Percentiles rank a stretch among this genome's conserved stretches.
Conservation (phyloP, 768 basidiomycete species). For the Hypsizygus marmoreus region DNA sequence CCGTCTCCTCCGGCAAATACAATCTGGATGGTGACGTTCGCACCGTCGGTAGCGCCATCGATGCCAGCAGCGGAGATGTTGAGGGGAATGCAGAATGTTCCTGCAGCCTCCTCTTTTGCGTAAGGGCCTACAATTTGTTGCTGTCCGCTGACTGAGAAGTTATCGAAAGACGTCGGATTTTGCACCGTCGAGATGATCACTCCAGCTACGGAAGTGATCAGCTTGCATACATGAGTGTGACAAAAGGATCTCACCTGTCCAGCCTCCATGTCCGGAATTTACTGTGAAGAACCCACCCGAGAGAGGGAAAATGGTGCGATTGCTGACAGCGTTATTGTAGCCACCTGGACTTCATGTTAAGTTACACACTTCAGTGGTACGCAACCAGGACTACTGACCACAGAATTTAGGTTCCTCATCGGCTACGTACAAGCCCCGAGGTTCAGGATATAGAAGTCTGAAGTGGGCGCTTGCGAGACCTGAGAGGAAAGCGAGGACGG, state of each 20-base stretch:
- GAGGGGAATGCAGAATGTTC: constrained; percentile 66
- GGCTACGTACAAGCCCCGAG: constrained; percentile 68
- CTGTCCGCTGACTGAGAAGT: constrained; percentile 49
- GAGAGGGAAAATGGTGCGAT: constrained; percentile 70
- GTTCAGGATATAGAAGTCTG: constrained; percentile 67
- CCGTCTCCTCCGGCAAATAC: constrained; percentile 69
- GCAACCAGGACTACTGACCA: no score
- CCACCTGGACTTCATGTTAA: no score
- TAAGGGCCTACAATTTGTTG: constrained; percentile 42
- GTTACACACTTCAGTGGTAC: no score
- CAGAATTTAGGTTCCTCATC: constrained; percentile 60
- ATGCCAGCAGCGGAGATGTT: constrained; percentile 49
- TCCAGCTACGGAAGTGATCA: constrained; percentile 38
- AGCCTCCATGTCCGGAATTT: constrained; percentile 57
- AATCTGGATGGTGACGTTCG: constrained; percentile 71
- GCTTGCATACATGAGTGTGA: not conserved
- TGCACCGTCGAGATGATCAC: constrained; percentile 56
- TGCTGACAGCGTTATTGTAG: constrained; percentile 50
- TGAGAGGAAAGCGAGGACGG: constrained; percentile 32
- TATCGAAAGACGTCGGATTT: constrained; percentile 60
- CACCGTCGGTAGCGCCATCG: constrained; percentile 53
- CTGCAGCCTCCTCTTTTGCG: constrained; percentile 50
- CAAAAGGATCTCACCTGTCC: constrained; percentile 42
- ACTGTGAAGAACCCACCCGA: constrained; percentile 59
- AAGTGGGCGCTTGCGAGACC: constrained; percentile 67